Base-by-base conservation (phyloP, 225 moss, liverwort and hornwort genomes). In the Climacium dendroides region DNA sequence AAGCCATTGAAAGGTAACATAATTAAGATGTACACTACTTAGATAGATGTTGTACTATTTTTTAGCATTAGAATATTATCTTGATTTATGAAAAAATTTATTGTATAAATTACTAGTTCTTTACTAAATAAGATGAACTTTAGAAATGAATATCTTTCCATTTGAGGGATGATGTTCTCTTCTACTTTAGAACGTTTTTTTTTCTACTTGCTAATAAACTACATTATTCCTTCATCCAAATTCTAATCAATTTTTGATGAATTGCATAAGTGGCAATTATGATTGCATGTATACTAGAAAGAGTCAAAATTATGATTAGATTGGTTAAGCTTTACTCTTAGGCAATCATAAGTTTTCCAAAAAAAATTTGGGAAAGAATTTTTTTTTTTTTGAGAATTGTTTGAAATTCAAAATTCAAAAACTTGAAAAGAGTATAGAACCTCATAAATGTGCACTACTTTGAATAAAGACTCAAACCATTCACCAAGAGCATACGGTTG, bases 101-200 rank as follows among this genome's bases (percentile, higher is more conserved):
- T n/a, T n/a, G n/a, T n/a, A n/a, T n/a, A n/a, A n/a, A n/a, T n/a
- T n/a, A n/a, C n/a, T n/a, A n/a, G n/a, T n/a, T n/a, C n/a, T n/a
- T n/a, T n/a, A n/a, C n/a, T n/a, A n/a, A n/a, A n/a, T n/a, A n/a
- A n/a, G n/a, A n/a, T 45, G 45, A 50, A 19, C 2, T 50, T 34
- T 3, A 52, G 14, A 34, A 20, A 8, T 13, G 5, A 20, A 32
- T 32, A 50, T 74, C 2, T 52, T 20, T 75, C 7, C 4, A 53
- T 23, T 75, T 23, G 0, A 0, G 14, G 0, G 4, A 52, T 0
- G 0, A 50, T 0, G 0, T 32, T 30, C 0, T 20, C 1, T 32
- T 52, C 0, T 34, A 22, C 3, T 50, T 52, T 34, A 50, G 3
- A 2, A 35, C 13, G 23, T 1, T 0, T 35, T 53, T 23, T 15